Percentiles rank a stretch among this genome's conserved stretches.
phyloP scores from a whole-genome alignment of 2,329 filamentous ascomycete genomes.

The Neobulgaria alba region DNA sequence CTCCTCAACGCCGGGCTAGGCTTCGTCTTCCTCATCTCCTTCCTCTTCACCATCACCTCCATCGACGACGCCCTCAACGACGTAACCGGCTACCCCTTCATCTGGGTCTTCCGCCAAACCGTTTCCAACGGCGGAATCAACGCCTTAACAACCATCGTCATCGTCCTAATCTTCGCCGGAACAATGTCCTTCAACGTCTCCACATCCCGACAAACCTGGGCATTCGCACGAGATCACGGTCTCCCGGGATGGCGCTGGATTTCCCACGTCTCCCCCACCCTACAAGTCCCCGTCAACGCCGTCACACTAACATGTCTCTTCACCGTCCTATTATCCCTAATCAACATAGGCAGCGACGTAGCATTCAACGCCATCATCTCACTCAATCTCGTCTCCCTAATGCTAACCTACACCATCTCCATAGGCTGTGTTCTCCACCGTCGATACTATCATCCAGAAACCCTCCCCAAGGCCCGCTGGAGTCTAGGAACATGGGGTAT shows the following conservation, averaged over 20 bases:
- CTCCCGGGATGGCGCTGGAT: conserved; percentile 34
- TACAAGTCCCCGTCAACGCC: conserved; percentile 35
- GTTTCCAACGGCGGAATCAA: conserved; percentile 32
- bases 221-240: conserved; percentile 37
- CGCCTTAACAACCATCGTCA: conserved; percentile 24
- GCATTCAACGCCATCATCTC: conserved; percentile 46
- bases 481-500: conserved; percentile 35
- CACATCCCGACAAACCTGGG: conserved; percentile 32
- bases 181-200: conserved; percentile 30
- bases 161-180: conserved; percentile 33
- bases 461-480: conserved; percentile 34
- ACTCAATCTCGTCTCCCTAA: conserved; percentile 39
- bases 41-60: conserved; percentile 28
- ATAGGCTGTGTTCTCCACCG: conserved; percentile 35
- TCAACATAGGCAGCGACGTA: conserved; percentile 41
- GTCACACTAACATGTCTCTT: conserved; percentile 13
- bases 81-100: conserved; percentile 38
- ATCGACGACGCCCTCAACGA: conserved; percentile 31
- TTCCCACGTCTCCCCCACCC: conserved; percentile 27
- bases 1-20: conserved; percentile 38
- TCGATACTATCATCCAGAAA: conserved; percentile 30
- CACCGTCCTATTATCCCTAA: conserved; percentile 23
- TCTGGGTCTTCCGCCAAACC: conserved; percentile 42
- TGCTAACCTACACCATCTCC: conserved; percentile 43
- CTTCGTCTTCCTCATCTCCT: conserved; percentile 30